phyloP scores from a whole-genome alignment of 108 stramenopile species.

The Cyclostephanos invisitatus region DNA sequence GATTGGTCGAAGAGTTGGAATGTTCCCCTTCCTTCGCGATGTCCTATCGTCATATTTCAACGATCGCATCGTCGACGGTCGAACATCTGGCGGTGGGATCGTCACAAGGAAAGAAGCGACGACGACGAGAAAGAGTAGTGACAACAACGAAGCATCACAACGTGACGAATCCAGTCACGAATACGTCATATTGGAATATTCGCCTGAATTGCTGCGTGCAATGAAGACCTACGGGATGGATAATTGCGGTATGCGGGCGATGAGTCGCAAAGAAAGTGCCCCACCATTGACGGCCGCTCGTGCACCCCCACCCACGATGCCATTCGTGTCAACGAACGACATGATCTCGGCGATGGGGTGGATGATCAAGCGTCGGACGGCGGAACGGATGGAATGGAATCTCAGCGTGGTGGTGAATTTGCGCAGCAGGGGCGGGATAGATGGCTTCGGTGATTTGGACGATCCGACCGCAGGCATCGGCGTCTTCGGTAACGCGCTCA shows the following conservation, averaged over 20 bases:
- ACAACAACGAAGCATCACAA: background rate
- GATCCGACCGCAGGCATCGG: slow-evolving; percentile 20
- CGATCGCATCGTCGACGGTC: background rate
- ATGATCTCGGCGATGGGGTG: slow-evolving; percentile 46
- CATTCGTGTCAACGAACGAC: slow-evolving; percentile 46
- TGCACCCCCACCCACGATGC: background rate
- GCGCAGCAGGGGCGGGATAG: slow-evolving; percentile 26
- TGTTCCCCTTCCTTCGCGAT: background rate
- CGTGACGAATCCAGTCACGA: slow-evolving; percentile 20
- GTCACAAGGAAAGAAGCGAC: background rate
- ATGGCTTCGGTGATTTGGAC: slow-evolving; percentile 27
- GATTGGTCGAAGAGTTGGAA: background rate
- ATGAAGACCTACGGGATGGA: slow-evolving; percentile 40
- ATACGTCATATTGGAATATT: slow-evolving; percentile 26
- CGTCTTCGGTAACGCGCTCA: slow-evolving; percentile 38
- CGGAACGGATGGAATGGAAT: slow-evolving; percentile 24
- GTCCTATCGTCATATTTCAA: background rate
- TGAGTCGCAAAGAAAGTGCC: background rate
- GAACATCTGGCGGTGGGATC: background rate
- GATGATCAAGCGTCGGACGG: slow-evolving; percentile 29
- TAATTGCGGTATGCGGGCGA: slow-evolving; percentile 2
- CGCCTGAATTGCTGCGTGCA: slow-evolving; percentile 18
- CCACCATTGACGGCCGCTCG: background rate
- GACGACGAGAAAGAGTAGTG: background rate
- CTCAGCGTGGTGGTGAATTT: slow-evolving; percentile 44